These are phyloP conservation scores for Colletotrichum sp. DNA, from an alignment of 2,329 filamentous ascomycete genomes.

Conservation along the genomic window DNA sequence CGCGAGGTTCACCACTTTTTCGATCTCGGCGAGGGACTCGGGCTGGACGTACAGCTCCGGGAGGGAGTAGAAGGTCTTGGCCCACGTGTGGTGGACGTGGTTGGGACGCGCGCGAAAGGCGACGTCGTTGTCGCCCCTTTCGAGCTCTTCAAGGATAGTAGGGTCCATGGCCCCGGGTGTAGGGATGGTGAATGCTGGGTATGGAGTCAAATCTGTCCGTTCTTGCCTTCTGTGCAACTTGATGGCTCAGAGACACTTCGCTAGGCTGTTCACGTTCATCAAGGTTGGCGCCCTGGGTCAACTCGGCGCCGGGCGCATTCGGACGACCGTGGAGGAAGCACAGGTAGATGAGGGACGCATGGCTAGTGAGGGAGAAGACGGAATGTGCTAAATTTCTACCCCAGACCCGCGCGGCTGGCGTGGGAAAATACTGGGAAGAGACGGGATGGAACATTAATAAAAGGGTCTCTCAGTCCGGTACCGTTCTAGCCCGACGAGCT, in stretches of 20 bases:
- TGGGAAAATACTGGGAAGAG: background rate
- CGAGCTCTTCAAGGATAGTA: conserved; percentile 35
- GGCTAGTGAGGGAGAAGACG: background rate
- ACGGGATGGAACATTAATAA: background rate
- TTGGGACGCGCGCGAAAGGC: conserved; percentile 77
- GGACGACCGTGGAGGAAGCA: background rate
- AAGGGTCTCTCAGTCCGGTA: background rate
- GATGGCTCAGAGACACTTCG: background rate
- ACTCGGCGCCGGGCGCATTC: background rate
- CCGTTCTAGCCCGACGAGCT: conserved; percentile 3
- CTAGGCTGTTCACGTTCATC: background rate
- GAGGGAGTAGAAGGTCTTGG: conserved; percentile 84
- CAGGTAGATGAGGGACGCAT: background rate
- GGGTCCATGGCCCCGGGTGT: conserved; percentile 37
- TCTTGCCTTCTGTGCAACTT: background rate
- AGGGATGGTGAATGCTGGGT: background rate
- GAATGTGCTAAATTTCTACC: background rate
- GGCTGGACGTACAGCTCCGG: conserved; percentile 94
- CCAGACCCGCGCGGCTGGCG: background rate
- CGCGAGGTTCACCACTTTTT: conserved; percentile 82
- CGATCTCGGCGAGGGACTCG: conserved; percentile 77
- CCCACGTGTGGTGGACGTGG: conserved; percentile 91
- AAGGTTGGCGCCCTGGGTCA: background rate
- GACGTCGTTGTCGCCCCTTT: conserved; percentile 42
- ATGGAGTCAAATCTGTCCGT: background rate